A percentile compares a stretch with the other conserved stretches of the same genome.
These are phyloP conservation scores for Neofusicoccum sp. DNA, from an alignment of 2,329 filamentous ascomycete species.

Conservation along the genomic window DNA sequence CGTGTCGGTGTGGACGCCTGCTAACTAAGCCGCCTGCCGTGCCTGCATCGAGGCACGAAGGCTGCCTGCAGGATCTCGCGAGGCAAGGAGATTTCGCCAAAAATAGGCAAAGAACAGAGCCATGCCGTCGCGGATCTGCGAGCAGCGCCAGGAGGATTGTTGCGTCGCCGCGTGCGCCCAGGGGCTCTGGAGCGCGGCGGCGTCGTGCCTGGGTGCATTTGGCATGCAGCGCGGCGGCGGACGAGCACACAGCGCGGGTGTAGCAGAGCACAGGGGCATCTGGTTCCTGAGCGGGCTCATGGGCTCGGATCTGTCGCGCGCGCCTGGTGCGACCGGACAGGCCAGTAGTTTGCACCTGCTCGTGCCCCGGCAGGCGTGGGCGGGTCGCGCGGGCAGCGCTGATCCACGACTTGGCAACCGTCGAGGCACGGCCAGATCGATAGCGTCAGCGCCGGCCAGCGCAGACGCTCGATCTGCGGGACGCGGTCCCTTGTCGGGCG, in stretches of 20 bases:
- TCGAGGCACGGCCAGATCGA: slow-evolving; percentile 5
- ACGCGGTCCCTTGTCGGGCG: neutral
- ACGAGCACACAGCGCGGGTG: slow-evolving; percentile 2
- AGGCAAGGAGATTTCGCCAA: slow-evolving; percentile 6
- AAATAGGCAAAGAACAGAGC: slow-evolving; percentile 4
- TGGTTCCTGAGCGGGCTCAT: slow-evolving; percentile 1
- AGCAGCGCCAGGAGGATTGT: neutral
- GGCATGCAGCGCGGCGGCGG: neutral
- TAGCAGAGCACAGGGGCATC: slow-evolving; percentile 8
- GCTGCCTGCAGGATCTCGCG: slow-evolving; percentile 7
- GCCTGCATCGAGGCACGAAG: slow-evolving; percentile 4
- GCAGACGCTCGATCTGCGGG: slow-evolving; percentile 10
- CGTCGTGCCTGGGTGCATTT: neutral
- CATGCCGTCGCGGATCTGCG: slow-evolving; percentile 10
- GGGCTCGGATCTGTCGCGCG: slow-evolving; percentile 14
- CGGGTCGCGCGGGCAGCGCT: neutral
- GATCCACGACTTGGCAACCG: slow-evolving; percentile 16
- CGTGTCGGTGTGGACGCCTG: neutral
- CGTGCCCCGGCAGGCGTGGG: neutral
- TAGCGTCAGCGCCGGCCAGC: slow-evolving; percentile 9
- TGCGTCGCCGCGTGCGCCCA: neutral
- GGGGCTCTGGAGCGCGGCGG: neutral
- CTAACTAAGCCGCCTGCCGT: neutral
- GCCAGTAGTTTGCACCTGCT: slow-evolving; percentile 9
- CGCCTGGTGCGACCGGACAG: neutral